A percentile compares a stretch with the other conserved stretches of the same genome.
phyloP scores from a whole-genome alignment of 345 rosid genomes.

The Rhizophora apiculata region DNA sequence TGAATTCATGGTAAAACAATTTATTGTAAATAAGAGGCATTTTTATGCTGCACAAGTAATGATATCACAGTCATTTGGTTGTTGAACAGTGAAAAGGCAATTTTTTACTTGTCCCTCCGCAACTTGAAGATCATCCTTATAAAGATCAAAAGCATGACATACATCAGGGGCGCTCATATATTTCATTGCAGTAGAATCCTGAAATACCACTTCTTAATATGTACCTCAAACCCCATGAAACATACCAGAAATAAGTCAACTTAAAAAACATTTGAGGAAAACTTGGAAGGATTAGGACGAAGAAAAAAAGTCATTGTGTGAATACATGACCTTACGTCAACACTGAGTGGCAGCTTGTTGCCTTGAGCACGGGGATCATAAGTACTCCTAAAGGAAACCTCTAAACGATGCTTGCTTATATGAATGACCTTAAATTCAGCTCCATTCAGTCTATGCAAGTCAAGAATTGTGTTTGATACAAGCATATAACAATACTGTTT shows the following conservation, averaged over 20 bases:
- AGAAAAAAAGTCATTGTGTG: no score
- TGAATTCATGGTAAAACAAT: background rate
- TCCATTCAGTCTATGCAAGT: slow-evolving; percentile 30
- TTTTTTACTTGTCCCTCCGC: slow-evolving; percentile 23
- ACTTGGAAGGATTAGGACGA: background rate
- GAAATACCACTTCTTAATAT: slow-evolving; percentile 35
- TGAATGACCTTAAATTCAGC: slow-evolving; percentile 24
- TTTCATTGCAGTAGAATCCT: slow-evolving; percentile 36
- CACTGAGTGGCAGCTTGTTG: slow-evolving; percentile 29
- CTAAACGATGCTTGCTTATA: slow-evolving; percentile 21
- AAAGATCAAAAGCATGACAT: slow-evolving; percentile 30
- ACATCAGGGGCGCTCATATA: slow-evolving; percentile 32
- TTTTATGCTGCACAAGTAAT: background rate
- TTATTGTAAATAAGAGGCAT: background rate
- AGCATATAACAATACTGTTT: background rate
- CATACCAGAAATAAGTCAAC: no score
- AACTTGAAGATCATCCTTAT: slow-evolving; percentile 36
- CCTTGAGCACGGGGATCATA: slow-evolving; percentile 22
- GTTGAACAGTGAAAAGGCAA: background rate
- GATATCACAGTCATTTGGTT: background rate
- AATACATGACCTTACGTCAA: slow-evolving; percentile 31
- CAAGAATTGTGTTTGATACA: background rate
- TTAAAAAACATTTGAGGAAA: background rate
- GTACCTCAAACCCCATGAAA: slow-evolving; percentile 23
- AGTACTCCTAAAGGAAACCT: slow-evolving; percentile 37